phyloP scores from a whole-genome alignment of 73 alveolate genomes.

The Blepharisma stoltei region DNA sequence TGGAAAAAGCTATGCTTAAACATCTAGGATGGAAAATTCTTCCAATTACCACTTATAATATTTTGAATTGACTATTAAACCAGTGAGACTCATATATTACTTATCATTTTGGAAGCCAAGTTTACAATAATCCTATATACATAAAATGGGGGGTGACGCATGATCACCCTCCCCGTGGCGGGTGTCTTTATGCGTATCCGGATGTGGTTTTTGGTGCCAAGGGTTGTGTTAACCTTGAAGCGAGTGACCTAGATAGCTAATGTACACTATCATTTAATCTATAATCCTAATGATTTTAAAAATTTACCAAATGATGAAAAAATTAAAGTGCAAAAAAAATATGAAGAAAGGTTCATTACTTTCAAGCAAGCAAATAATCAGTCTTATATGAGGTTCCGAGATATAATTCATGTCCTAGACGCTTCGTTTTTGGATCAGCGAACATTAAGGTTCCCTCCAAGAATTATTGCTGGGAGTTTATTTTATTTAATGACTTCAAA shows the following conservation, averaged over 20 bases:
- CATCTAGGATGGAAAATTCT: slow-evolving; percentile 29
- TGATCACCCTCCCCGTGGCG: background rate
- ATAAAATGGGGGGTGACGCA: background rate
- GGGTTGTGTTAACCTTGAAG: background rate
- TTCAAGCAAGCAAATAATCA: slow-evolving; percentile 30
- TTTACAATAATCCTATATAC: background rate
- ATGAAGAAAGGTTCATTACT: too few relatives aligned
- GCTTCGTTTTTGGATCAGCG: slow-evolving; percentile 38
- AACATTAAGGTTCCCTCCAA: slow-evolving; percentile 20
- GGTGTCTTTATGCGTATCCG: too few relatives aligned
- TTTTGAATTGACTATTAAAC: slow-evolving; percentile 36
- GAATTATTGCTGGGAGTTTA: background rate
- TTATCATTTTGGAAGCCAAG: background rate
- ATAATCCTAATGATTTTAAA: background rate
- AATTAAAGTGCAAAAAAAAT: too few relatives aligned
- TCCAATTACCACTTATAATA: slow-evolving; percentile 37
- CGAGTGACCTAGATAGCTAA: background rate
- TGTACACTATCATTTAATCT: background rate
- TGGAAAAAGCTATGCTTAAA: slow-evolving; percentile 25
- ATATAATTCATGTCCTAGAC: slow-evolving; percentile 36
- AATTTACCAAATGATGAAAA: too few relatives aligned
- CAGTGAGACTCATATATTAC: slow-evolving; percentile 30
- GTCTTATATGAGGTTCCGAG: slow-evolving; percentile 35
- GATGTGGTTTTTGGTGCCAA: too few relatives aligned
- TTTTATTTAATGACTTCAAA: background rate